These are phyloP conservation scores for Colletotrichum gigasporum DNA, from an alignment of 2,329 filamentous ascomycete species.

Conservation along the genomic window DNA sequence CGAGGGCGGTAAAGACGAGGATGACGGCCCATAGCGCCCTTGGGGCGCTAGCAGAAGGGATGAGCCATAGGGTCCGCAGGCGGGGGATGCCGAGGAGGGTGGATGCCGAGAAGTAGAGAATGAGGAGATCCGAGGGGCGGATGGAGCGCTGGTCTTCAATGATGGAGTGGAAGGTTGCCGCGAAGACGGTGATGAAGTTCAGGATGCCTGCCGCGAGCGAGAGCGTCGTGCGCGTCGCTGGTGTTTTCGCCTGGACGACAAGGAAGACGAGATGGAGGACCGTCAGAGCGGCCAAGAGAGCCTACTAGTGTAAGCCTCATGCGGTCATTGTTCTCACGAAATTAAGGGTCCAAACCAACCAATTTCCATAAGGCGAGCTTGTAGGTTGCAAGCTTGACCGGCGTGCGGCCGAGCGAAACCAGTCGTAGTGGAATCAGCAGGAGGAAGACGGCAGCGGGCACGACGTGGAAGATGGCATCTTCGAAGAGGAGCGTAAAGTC, in stretches of 20 bases:
- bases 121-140: constrained; percentile 4
- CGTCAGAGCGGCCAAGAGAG: neutral
- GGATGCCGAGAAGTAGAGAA: constrained; percentile 6
- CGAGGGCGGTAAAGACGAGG: neutral
- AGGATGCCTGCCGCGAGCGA: constrained; percentile 2
- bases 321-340: neutral
- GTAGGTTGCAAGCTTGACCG: neutral
- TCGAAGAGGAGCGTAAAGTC: constrained; percentile 14
- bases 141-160: constrained; percentile 13
- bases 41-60: neutral
- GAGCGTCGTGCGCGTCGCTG: neutral
- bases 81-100: neutral
- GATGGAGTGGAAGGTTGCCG: neutral
- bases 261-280: neutral
- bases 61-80: neutral
- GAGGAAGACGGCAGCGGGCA: neutral
- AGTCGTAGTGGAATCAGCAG: neutral
- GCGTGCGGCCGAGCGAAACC: neutral
- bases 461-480: neutral
- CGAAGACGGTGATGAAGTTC: constrained; percentile 4
- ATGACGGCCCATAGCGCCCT: neutral
- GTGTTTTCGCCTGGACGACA: neutral
- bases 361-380: constrained; percentile 3
- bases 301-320: neutral
- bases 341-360: neutral